Evolutionary conservation across 441 rosid species (phyloP).

Genomic region (Erodium chrysanthum): DNA sequence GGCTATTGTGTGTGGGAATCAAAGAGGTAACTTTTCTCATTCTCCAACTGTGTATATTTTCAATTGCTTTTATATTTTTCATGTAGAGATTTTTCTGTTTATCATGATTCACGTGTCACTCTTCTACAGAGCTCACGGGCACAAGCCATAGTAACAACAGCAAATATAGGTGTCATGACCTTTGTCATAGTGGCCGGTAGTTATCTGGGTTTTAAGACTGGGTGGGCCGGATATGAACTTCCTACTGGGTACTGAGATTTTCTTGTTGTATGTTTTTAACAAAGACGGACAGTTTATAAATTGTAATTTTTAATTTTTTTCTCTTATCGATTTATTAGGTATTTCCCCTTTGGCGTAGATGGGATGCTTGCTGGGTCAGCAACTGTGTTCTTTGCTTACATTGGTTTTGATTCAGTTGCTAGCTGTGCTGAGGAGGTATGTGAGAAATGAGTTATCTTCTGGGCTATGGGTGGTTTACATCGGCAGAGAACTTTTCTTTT

Average conservation of each 20-base stretch:
- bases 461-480: neutral
- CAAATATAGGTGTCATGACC: slow-evolving; percentile 73
- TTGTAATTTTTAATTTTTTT: neutral
- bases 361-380: slow-evolving; percentile 98
- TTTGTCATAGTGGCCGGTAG: slow-evolving; percentile 74
- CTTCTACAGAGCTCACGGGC: slow-evolving; percentile 68
- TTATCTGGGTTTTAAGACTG: slow-evolving; percentile 82
- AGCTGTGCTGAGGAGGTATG: slow-evolving; percentile 95
- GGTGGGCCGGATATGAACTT: slow-evolving; percentile 87
- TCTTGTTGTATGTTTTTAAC: neutral
- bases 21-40: slow-evolving; percentile 57
- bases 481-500: neutral
- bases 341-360: slow-evolving; percentile 80
- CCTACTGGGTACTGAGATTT: slow-evolving; percentile 60
- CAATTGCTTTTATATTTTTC: neutral
- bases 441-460: neutral
- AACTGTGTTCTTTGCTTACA: slow-evolving; percentile 84
- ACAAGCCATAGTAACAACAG: slow-evolving; percentile 66
- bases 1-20: slow-evolving; percentile 85
- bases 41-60: neutral
- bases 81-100: neutral
- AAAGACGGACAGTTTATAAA: slow-evolving; percentile 11
- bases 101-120: slow-evolving; percentile 9
- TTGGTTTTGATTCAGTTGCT: slow-evolving; percentile 96
- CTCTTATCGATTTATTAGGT: slow-evolving; percentile 28